A percentile compares a stretch with the other conserved stretches of the same genome.
Conservation (phyloP, 139 green algal species). For the Chlorella sp. region DNA sequence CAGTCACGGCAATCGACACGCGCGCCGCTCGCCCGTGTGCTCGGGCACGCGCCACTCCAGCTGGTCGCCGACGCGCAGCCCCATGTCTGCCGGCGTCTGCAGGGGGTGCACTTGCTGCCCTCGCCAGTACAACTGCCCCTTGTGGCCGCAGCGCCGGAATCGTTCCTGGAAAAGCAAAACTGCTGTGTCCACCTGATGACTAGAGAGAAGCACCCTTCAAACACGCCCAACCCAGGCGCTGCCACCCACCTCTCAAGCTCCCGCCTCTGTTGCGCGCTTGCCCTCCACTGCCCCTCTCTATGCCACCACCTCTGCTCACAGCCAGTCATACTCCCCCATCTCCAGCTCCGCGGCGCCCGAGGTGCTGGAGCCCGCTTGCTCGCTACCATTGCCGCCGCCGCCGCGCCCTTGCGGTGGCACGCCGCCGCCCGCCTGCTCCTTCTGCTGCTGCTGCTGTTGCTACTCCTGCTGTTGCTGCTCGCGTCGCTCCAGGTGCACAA, state of each 20-base stretch:
- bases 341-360: neutral
- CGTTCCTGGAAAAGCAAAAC: no score
- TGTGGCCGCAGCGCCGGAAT: no score
- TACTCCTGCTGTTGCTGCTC: neutral
- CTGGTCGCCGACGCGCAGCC: no score
- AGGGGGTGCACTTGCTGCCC: no score
- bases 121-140: no score
- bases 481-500: slow-evolving; percentile 31
- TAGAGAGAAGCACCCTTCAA: no score
- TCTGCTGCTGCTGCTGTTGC: neutral
- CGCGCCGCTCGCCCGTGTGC: no score
- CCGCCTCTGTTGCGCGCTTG: neutral
- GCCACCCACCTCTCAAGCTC: neutral
- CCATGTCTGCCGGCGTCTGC: no score
- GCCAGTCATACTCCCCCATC: neutral
- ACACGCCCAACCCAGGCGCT: neutral
- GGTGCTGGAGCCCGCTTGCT: neutral
- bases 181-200: no score
- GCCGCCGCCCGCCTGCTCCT: neutral
- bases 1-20: no score
- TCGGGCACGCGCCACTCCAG: no score
- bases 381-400: neutral
- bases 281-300: neutral
- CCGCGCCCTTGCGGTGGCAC: neutral
- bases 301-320: no score